Conservation (phyloP, 2,329 filamentous ascomycete species). For the Zymoseptoria pseudotritici region DNA sequence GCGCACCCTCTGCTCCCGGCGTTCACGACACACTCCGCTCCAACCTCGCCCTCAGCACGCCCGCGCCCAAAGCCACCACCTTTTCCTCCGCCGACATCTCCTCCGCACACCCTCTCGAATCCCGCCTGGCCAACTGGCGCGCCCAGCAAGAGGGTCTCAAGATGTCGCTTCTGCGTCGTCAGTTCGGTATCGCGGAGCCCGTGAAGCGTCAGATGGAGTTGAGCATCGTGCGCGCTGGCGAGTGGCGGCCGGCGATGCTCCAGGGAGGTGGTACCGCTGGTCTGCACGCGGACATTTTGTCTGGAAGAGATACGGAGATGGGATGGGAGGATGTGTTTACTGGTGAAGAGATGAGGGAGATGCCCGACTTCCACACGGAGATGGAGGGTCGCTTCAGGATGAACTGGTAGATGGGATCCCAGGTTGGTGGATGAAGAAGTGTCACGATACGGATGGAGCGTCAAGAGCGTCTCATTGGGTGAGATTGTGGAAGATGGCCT, state of each 20-base stretch:
- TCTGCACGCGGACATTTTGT: slow-evolving; percentile 84
- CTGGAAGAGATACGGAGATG: slow-evolving; percentile 67
- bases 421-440: slow-evolving; percentile 2
- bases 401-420: slow-evolving; percentile 39
- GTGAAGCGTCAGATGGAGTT: slow-evolving; percentile 91
- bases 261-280: slow-evolving; percentile 44
- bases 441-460: neutral
- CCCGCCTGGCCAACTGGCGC: slow-evolving; percentile 83
- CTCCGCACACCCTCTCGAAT: slow-evolving; percentile 81
- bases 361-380: slow-evolving; percentile 74
- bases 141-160: slow-evolving; percentile 79
- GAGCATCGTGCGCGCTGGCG: slow-evolving; percentile 71
- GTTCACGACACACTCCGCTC: slow-evolving; percentile 88
- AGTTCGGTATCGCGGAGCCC: slow-evolving; percentile 88
- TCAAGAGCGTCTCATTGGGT: neutral
- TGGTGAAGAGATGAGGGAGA: slow-evolving; percentile 61
- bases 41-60: slow-evolving; percentile 56
- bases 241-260: slow-evolving; percentile 70
- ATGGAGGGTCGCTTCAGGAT: slow-evolving; percentile 91
- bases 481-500: slow-evolving; percentile 3
- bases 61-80: slow-evolving; percentile 43
- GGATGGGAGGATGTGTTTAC: slow-evolving; percentile 92
- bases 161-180: slow-evolving; percentile 78
- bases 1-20: slow-evolving; percentile 83
- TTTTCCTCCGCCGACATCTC: slow-evolving; percentile 29